phyloP scores from a whole-genome alignment of 805 yeast species.

The Pichia gijzeniarum region DNA sequence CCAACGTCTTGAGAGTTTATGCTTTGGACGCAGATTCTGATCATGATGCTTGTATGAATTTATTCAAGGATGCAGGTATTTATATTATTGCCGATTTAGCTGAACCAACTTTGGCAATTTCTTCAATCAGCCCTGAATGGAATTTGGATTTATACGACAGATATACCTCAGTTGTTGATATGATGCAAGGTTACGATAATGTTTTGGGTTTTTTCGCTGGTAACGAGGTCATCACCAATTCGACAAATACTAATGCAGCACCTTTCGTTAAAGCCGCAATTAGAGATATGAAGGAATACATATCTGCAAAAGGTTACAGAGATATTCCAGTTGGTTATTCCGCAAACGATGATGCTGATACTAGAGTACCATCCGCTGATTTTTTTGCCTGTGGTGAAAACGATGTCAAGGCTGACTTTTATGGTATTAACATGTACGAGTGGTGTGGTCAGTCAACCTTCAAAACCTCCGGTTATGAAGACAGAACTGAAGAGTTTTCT shows the following conservation, averaged over 20 bases:
- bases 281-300: conserved; percentile 69
- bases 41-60: conserved; percentile 62
- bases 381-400: conserved; percentile 70
- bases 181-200: conserved; percentile 62
- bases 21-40: conserved; percentile 60
- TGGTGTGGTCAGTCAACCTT: conserved; percentile 73
- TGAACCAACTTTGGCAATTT: conserved; percentile 56
- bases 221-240: conserved; percentile 72
- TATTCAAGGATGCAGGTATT: conserved; percentile 67
- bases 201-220: conserved; percentile 81
- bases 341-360: conserved; percentile 65
- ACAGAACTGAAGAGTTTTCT: conserved; percentile 55
- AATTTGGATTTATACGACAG: conserved; percentile 53
- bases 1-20: conserved; percentile 72
- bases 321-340: conserved; percentile 84
- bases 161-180: conserved; percentile 65
- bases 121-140: conserved; percentile 62
- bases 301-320: conserved; percentile 56
- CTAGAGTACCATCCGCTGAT: conserved; percentile 63
- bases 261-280: conserved; percentile 80
- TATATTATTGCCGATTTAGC: conserved; percentile 77
- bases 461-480: conserved; percentile 55
- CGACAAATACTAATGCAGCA: conserved; percentile 63
- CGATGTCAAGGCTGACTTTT: conserved; percentile 66
- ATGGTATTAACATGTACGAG: conserved; percentile 85